Evolutionary conservation across 495 filamentous ascomycete species (phyloP).

Genomic region (Talaromyces ruber): DNA sequence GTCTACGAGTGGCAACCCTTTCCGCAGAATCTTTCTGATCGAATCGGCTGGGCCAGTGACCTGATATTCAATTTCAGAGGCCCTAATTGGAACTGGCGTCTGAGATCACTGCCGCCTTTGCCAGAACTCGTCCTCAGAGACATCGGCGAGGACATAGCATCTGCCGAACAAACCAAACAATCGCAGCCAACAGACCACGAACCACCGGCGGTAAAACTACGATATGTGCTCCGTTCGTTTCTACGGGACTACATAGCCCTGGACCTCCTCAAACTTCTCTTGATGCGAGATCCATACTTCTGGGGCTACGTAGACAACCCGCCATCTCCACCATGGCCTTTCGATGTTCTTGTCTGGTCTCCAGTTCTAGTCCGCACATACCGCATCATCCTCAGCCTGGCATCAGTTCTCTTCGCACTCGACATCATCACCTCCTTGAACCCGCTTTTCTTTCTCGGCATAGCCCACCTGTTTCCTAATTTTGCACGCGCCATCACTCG

Average conservation of each 20-base stretch:
- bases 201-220: conserved; percentile 26
- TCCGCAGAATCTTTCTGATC: conserved; percentile 49
- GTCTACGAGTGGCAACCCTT: conserved; percentile 61
- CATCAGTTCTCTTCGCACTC: conserved; percentile 45
- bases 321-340: conserved; percentile 33
- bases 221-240: conserved; percentile 34
- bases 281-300: conserved; percentile 74
- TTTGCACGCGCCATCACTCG: conserved; percentile 24
- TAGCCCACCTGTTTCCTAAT: conserved; percentile 39
- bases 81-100: conserved; percentile 71
- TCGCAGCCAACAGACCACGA: neutral
- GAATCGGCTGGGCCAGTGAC: conserved; percentile 65
- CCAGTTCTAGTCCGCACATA: conserved; percentile 34
- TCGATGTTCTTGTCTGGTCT: conserved; percentile 27
- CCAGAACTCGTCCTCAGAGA: conserved; percentile 3
- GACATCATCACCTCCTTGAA: conserved; percentile 44
- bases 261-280: conserved; percentile 56
- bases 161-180: conserved; percentile 8
- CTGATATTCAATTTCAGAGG: conserved; percentile 62
- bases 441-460: conserved; percentile 46
- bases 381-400: conserved; percentile 38
- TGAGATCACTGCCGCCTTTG: conserved; percentile 48
- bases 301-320: conserved; percentile 32
- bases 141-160: conserved; percentile 10
- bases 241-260: conserved; percentile 50